Conservation (phyloP, 2,329 filamentous ascomycete genomes). For the Colletotrichum phormii region DNA sequence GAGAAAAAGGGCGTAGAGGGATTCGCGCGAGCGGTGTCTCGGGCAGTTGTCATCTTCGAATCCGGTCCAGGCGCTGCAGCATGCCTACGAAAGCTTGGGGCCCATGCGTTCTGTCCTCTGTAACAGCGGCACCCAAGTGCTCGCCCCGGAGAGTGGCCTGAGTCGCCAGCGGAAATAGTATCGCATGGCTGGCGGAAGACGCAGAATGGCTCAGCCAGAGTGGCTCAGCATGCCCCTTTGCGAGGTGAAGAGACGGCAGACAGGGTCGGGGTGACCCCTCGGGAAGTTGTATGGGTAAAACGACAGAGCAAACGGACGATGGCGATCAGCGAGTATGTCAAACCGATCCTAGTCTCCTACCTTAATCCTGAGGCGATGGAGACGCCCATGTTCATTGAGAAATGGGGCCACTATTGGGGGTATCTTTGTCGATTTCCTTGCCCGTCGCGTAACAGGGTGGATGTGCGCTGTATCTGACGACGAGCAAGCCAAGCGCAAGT, state of each 20-base stretch:
- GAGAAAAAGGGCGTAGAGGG: background rate
- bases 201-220: background rate
- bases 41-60: background rate
- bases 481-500: slow-evolving; percentile 3
- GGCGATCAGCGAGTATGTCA: slow-evolving; percentile 21
- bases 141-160: background rate
- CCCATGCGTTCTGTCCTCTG: background rate
- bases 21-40: background rate
- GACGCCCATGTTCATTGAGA: background rate
- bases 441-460: background rate
- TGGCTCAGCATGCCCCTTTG: background rate
- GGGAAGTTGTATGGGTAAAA: slow-evolving; percentile 21
- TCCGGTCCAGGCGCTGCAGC: background rate
- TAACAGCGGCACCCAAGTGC: background rate
- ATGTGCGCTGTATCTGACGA: background rate
- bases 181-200: slow-evolving; percentile 4
- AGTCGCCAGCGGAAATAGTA: background rate
- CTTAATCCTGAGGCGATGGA: slow-evolving; percentile 24
- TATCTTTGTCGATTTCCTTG: background rate
- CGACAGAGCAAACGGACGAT: slow-evolving; percentile 12
- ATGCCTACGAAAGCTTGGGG: background rate
- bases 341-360: slow-evolving; percentile 27
- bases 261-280: slow-evolving; percentile 16
- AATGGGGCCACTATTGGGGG: background rate
- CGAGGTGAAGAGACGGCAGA: background rate